Conservation (phyloP, 1,284 basidiomycete genomes). For the Mycosarcoma maydis region DNA sequence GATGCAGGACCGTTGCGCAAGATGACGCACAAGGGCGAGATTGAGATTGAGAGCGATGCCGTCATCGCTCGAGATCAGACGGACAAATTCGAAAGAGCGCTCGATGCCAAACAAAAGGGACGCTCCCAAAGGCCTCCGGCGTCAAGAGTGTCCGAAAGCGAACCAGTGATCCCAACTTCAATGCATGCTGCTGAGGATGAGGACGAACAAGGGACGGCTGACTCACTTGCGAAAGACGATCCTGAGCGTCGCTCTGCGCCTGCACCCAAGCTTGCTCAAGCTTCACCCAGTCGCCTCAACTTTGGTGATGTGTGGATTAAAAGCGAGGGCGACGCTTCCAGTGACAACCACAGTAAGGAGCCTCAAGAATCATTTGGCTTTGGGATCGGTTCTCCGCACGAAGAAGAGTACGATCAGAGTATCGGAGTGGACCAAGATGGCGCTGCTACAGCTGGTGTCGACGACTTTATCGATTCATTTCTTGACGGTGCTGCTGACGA, state of each 20-base stretch:
- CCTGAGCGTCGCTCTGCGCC: constrained; percentile 21
- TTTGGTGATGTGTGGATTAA: constrained; percentile 33
- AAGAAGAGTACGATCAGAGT: constrained; percentile 8
- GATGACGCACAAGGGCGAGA: constrained; percentile 67
- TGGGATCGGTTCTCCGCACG: constrained; percentile 14
- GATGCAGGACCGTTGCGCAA: constrained; percentile 58
- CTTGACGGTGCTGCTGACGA: constrained; percentile 32
- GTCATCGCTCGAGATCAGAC: constrained; percentile 21
- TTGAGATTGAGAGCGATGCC: constrained; percentile 62
- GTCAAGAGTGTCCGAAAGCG: constrained; percentile 27
- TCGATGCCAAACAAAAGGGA: neutral
- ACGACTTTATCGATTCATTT: constrained; percentile 61
- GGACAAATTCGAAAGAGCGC: constrained; percentile 16
- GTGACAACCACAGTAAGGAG: constrained; percentile 1
- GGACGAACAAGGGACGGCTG: neutral
- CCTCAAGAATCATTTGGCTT: constrained; percentile 31
- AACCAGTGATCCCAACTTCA: constrained; percentile 8
- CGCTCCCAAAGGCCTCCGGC: constrained; percentile 2
- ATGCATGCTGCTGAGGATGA: neutral
- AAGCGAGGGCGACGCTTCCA: constrained; percentile 4
- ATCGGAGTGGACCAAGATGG: neutral
- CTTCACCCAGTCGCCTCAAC: constrained; percentile 23
- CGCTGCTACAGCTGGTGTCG: constrained; percentile 20
- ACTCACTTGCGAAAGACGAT: neutral
- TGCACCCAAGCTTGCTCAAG: constrained; percentile 5